phyloP scores from a whole-genome alignment of 768 basidiomycete genomes.

The Lanmaoa rubissima region DNA sequence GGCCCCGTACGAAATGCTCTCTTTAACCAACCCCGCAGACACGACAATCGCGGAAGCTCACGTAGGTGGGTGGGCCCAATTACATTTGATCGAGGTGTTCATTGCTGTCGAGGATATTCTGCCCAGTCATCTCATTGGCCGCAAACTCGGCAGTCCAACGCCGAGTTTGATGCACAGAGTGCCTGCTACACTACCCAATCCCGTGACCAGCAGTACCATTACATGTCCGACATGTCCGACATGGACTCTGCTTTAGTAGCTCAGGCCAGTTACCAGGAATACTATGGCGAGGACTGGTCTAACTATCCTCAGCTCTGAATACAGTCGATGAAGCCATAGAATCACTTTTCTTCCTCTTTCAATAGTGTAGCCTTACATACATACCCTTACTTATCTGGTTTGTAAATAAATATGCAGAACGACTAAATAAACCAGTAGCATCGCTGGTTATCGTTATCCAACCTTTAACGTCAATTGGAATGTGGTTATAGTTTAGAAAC shows the following conservation, averaged over 20 bases:
- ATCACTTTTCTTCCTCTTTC: background rate
- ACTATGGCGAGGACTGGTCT: background rate
- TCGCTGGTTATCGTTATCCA: too few relatives aligned
- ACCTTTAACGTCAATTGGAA: too few relatives aligned
- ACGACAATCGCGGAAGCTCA: background rate
- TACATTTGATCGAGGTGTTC: background rate
- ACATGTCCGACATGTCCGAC: background rate
- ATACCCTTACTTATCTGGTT: background rate
- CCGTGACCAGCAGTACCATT: background rate
- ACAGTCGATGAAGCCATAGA: too few relatives aligned
- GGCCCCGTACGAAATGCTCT: too few relatives aligned
- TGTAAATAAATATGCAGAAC: too few relatives aligned
- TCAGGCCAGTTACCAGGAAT: background rate
- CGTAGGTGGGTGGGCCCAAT: background rate
- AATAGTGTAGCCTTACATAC: background rate
- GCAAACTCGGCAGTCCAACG: background rate
- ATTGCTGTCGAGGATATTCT: constrained; percentile 1
- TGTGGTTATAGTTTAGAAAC: too few relatives aligned
- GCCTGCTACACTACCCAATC: background rate
- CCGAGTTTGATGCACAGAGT: background rate
- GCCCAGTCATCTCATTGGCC: background rate
- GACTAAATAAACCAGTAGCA: too few relatives aligned
- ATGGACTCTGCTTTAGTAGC: background rate
- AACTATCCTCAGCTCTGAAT: background rate
- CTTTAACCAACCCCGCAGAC: background rate